phyloP scores from a whole-genome alignment of 2,329 filamentous ascomycete genomes.

The Ascochyta lentis region DNA sequence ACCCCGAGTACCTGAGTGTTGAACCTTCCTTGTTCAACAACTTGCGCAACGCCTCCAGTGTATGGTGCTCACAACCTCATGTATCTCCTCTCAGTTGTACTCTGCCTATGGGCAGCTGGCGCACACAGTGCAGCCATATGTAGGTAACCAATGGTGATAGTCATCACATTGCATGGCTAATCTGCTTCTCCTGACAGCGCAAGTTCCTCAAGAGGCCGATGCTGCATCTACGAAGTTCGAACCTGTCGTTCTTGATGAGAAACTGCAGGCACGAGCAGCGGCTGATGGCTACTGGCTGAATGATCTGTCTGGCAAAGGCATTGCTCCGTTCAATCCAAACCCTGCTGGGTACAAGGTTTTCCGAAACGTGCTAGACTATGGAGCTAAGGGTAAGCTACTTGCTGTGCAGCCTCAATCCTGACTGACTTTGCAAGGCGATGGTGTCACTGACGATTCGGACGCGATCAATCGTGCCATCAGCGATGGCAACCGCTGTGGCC shows the following conservation, averaged over 20 bases:
- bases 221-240: neutral
- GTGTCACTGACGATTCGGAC: constrained; percentile 56
- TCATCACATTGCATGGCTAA: constrained; percentile 5
- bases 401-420: neutral
- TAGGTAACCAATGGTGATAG: constrained; percentile 3
- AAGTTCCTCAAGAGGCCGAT: constrained; percentile 11
- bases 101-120: constrained; percentile 40
- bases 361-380: constrained; percentile 55
- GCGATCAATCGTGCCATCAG: constrained; percentile 61
- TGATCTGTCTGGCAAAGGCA: constrained; percentile 52
- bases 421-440: constrained; percentile 41
- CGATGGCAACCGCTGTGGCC: constrained; percentile 53
- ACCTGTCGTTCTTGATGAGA: constrained; percentile 5
- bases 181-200: constrained; percentile 13
- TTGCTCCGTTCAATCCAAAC: constrained; percentile 48
- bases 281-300: constrained; percentile 51
- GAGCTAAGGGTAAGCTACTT: constrained; percentile 46
- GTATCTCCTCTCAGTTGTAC: constrained; percentile 32
- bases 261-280: constrained; percentile 7
- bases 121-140: constrained; percentile 30
- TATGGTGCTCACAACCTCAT: constrained; percentile 21
- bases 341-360: constrained; percentile 52
- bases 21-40: neutral
- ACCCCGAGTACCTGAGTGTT: neutral
- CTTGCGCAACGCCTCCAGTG: neutral